A percentile compares a stretch with the other conserved stretches of the same genome.
Conservation (phyloP, 176 grass and related monocot species). For the Calamus simplicifolius region DNA sequence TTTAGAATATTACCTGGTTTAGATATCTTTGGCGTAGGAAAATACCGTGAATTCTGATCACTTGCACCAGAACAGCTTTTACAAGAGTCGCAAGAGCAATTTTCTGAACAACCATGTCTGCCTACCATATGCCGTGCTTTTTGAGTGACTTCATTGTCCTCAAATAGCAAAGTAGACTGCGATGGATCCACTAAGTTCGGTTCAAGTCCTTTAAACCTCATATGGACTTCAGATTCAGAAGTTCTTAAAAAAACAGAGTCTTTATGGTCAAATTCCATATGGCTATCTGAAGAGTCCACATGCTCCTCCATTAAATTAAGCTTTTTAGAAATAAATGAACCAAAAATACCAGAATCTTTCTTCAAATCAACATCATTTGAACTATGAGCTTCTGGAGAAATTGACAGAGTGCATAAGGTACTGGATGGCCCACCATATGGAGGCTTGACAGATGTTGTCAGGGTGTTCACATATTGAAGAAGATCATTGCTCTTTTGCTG, state of each 20-base stretch:
- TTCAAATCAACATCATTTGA: slow-evolving; percentile 29
- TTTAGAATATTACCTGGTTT: slow-evolving; percentile 7
- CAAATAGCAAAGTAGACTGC: neutral
- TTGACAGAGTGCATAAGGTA: slow-evolving; percentile 42
- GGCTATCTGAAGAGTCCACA: slow-evolving; percentile 32
- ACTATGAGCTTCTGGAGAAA: slow-evolving; percentile 28
- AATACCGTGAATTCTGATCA: neutral
- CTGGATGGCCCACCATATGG: slow-evolving; percentile 35
- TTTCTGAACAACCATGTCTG: slow-evolving; percentile 15
- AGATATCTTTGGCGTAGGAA: slow-evolving; percentile 7
- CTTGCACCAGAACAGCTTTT: slow-evolving; percentile 14
- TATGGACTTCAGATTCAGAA: slow-evolving; percentile 27
- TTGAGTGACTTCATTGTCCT: slow-evolving; percentile 8
- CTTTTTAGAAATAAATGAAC: neutral
- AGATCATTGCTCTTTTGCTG: slow-evolving; percentile 46
- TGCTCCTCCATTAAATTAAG: slow-evolving; percentile 14
- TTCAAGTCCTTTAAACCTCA: slow-evolving; percentile 19
- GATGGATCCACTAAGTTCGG: neutral
- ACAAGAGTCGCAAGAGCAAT: slow-evolving; percentile 8
- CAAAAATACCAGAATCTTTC: slow-evolving; percentile 13
- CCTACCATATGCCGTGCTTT: slow-evolving; percentile 7
- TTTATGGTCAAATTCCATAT: slow-evolving; percentile 31
- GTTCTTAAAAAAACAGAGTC: slow-evolving; percentile 37
- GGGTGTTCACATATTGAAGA: slow-evolving; percentile 56
- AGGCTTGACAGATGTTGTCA: slow-evolving; percentile 27